Evolutionary conservation across 1,284 basidiomycete genomes (phyloP), one percentile per base, ranked within the genome.

Genomic region (Moniliophthora roreri): DNA sequence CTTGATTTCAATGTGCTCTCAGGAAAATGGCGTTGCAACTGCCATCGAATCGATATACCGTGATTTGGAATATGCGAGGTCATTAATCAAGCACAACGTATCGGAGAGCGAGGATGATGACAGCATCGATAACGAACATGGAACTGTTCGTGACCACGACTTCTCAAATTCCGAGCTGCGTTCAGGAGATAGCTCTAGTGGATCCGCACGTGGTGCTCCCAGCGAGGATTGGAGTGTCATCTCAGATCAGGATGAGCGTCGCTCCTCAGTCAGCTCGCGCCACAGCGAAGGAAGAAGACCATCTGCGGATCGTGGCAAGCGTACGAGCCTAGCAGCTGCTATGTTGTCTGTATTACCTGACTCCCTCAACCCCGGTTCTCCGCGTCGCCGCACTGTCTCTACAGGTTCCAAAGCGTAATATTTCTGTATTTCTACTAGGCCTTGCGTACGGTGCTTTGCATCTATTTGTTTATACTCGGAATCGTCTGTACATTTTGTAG

Each of bases 31-130:
- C 21, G 92, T 96, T 2, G 79, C 83, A 1, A 92, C 81, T 21
- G 95, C 95, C 11, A 87, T 96, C 51, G 93, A 96, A 70, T 85
- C 88, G 24, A 93, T 97, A 61, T 97, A 97, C 66, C 85, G 94
- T 38, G 94, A 97, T 66, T 71, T 97, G 53, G 93, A 95, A 60
- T 94, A 95, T 67, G 90, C 93, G 35, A 82, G 87, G 38, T 87
- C 87, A 2, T 70, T 95, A 52, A 84, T 95, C 62, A 93, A 91
- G 65, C 80, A 79, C 32, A 59, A 65, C 21, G 61, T 60, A 21
- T 64, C 65, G 7, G 67, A 63, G 53, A 67, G 47, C 10, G 63
- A 69, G 8, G 65, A 67, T 39, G 75, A 77, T 5, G 69, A 73
- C n/a, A 46, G 44, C 26, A 32, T 59, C 37, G 77, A 72, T 39